Evolutionary conservation across 768 basidiomycete genomes (phyloP), one percentile per base, ranked within the genome.

Genomic region (Phylloporus scabripes): DNA sequence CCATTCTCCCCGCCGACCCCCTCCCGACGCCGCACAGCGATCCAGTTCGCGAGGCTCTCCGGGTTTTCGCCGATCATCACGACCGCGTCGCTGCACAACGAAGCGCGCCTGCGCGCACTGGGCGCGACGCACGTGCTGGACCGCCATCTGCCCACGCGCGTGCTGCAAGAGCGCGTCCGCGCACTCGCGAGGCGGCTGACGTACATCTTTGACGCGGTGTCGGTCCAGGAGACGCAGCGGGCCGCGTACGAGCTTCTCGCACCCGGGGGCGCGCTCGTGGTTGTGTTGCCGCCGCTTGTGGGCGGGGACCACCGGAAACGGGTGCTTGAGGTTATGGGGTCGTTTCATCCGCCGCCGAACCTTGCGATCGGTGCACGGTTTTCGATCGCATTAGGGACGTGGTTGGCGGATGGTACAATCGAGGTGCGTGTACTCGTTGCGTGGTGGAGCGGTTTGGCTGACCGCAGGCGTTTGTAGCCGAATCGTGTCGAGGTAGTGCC

Each of bases 71-170:
- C 65, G 8, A 68, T 73, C 45, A 63, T 72, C 40, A 62, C 71
- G 17, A 73, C 73, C 0, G 61, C 73, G 0, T 72, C 72, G n/a
- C 42, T 58, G 15, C 52, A 63, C 39, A 65, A 74, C 38, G 48
- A 54, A 4, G 60, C 44, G 4, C 54, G 57, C 3, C 59, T 73
- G 18, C 48, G 54, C 33, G 60, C 64, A 1, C 46, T 70, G 7
- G 73, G 73, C n/a, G 70, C 73, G 14, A 72, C 71, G 1, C 60
- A 66, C 51, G 59, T 73, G 31, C 45, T 74, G 26, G 68, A 66
- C 57, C 60, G 63, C 36, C 36, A 37, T 10, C 36, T 37, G 18
- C 36, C 36, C 18, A 18, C 17, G 17, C 36, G 1, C 9, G 47
- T 55, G 26, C 56, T 68, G 7, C 6, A 29, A 32, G n/a, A 24